phyloP scores from a whole-genome alignment of 2,329 filamentous ascomycete genomes.

The Fusarium musae region DNA sequence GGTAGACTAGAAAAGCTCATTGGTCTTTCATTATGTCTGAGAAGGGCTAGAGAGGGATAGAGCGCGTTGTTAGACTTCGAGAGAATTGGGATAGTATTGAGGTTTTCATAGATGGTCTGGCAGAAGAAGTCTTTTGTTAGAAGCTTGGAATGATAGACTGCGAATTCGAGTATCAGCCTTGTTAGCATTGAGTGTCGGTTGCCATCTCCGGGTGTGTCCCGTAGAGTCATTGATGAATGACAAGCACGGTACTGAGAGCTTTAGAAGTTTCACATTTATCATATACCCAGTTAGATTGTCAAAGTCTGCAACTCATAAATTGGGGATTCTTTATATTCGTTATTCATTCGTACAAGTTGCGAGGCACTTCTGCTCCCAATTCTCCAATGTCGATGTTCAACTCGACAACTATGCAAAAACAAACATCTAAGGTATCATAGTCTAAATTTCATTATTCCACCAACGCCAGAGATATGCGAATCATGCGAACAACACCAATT shows the following conservation, averaged over 20 bases:
- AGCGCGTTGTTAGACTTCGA: neutral
- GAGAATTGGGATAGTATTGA: neutral
- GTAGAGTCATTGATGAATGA: neutral
- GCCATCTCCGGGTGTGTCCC: rapidly evolving
- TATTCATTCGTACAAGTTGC: constrained; percentile 36
- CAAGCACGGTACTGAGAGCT: rapidly evolving
- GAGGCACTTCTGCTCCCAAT: constrained; percentile 6
- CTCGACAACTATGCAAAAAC: constrained; percentile 39
- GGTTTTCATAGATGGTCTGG: neutral
- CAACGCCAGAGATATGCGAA: constrained; percentile 41
- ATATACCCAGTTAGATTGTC: rapidly evolving
- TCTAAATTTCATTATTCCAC: constrained; percentile 42
- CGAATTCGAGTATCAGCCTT: neutral
- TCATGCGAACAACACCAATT: constrained; percentile 14
- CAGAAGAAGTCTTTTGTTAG: neutral
- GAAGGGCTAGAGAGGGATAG: neutral
- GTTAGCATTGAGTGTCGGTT: rapidly evolving
- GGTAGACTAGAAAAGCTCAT: neutral
- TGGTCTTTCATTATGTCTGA: neutral
- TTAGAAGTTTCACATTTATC: neutral
- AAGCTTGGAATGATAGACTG: neutral
- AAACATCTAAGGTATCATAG: constrained; percentile 46
- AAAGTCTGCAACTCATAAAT: neutral
- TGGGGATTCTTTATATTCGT: constrained; percentile 33
- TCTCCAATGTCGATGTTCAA: constrained; percentile 20